Percentiles rank a stretch among this genome's conserved stretches.
Conservation (phyloP, 2,329 filamentous ascomycete species). For the Epichloe sylvatica region DNA sequence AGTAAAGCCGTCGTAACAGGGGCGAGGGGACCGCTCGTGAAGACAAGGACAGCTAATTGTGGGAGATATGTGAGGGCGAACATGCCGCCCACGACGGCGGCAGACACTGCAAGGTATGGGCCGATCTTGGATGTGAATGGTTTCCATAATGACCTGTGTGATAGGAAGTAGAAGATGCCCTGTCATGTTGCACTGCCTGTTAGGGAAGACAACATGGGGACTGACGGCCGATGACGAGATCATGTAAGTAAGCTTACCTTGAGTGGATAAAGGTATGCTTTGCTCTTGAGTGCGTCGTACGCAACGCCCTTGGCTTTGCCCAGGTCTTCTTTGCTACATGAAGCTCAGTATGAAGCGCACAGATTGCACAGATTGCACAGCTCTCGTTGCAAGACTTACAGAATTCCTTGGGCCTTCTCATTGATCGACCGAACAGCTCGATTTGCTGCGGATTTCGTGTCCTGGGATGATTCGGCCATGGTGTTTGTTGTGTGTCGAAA, state of each 20-base stretch:
- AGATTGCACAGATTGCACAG: too few relatives aligned
- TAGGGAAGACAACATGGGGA: background rate
- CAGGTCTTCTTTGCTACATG: constrained; percentile 51
- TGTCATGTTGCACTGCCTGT: constrained; percentile 11
- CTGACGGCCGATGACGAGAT: background rate
- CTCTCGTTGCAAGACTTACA: constrained; percentile 20
- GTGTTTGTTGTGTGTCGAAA: background rate
- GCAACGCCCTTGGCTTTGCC: constrained; percentile 50
- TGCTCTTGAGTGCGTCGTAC: constrained; percentile 56
- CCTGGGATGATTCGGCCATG: constrained; percentile 8
- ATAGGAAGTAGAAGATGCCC: constrained; percentile 47
- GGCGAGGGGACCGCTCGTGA: constrained; percentile 73
- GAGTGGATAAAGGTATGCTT: constrained; percentile 76
- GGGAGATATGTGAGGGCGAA: constrained; percentile 79
- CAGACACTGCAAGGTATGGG: constrained; percentile 54
- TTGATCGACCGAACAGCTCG: constrained; percentile 26
- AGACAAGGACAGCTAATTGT: constrained; percentile 66
- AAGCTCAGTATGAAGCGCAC: background rate
- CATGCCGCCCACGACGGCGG: constrained; percentile 63
- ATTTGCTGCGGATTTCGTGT: constrained; percentile 13
- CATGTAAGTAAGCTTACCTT: constrained; percentile 30
- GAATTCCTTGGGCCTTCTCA: constrained; percentile 34
- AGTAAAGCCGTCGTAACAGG: constrained; percentile 59
- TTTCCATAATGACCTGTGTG: constrained; percentile 43
- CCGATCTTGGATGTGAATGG: constrained; percentile 41